phyloP scores from a whole-genome alignment of 2,329 filamentous ascomycete genomes.

The Microthyrium microscopicum region DNA sequence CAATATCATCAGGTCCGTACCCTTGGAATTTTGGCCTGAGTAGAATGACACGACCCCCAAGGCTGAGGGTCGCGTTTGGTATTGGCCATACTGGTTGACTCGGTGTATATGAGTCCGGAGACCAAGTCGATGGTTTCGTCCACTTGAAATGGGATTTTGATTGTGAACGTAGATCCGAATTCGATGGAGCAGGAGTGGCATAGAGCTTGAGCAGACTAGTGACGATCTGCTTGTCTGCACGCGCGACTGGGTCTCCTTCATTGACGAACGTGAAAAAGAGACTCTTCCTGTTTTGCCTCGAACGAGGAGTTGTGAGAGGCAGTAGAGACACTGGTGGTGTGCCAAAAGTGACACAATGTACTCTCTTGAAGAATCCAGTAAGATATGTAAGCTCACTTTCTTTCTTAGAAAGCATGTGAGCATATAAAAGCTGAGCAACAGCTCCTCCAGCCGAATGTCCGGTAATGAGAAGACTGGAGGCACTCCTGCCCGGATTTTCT shows the following conservation, averaged over 20 bases:
- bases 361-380: slow-evolving; percentile 53
- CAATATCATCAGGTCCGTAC: slow-evolving; percentile 37
- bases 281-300: slow-evolving; percentile 37
- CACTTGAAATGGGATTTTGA: slow-evolving; percentile 1
- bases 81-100: slow-evolving; percentile 41
- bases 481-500: slow-evolving; percentile 48
- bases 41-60: slow-evolving; percentile 52
- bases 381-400: slow-evolving; percentile 54
- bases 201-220: slow-evolving; percentile 56
- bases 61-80: slow-evolving; percentile 48
- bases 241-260: slow-evolving; percentile 65
- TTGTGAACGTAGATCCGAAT: neutral
- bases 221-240: slow-evolving; percentile 64
- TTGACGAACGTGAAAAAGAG: slow-evolving; percentile 70
- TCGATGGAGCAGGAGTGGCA: slow-evolving; percentile 37
- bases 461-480: slow-evolving; percentile 50
- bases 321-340: slow-evolving; percentile 59
- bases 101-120: too few species aligned
- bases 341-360: slow-evolving; percentile 80
- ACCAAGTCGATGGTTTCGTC: slow-evolving; percentile 1
- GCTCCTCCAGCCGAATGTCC: slow-evolving; percentile 79
- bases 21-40: slow-evolving; percentile 35
- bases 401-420: slow-evolving; percentile 56
- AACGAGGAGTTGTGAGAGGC: slow-evolving; percentile 44
- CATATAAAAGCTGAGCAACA: slow-evolving; percentile 62